These are phyloP conservation scores for Rhododendron molle DNA, from an alignment of 148 eudicot species.

Conservation along the genomic window DNA sequence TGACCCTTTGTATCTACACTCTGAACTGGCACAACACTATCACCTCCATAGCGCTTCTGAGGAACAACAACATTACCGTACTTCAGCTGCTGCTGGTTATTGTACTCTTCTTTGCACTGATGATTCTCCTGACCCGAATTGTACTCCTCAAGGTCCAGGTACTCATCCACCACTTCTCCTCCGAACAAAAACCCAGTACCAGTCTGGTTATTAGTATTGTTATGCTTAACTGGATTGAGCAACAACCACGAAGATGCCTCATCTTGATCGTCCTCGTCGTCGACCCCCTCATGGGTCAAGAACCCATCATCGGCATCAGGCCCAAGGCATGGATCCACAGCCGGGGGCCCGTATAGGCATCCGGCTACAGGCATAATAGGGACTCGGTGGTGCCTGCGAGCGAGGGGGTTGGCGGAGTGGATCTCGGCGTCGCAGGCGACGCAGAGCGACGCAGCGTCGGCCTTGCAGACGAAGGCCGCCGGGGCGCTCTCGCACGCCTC, in stretches of 20 bases:
- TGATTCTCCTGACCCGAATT: constrained; percentile 42
- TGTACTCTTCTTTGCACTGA: constrained; percentile 20
- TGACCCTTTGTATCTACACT: constrained; percentile 28
- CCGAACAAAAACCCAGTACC: constrained; percentile 40
- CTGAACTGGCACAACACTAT: constrained; percentile 66
- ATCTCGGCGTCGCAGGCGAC: constrained; percentile 67
- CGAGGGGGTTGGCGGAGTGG: constrained; percentile 90
- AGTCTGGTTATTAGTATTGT: constrained; percentile 8
- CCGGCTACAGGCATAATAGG: constrained; percentile 50
- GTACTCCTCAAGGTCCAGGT: constrained; percentile 57
- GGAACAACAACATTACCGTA: constrained; percentile 16
- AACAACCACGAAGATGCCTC: constrained; percentile 87
- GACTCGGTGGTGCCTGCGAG: constrained; percentile 84
- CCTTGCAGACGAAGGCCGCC: constrained; percentile 82
- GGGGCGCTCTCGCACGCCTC: constrained; percentile 85
- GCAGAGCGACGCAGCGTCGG: constrained; percentile 90
- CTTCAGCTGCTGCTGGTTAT: constrained; percentile 38
- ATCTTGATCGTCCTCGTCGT: constrained; percentile 68
- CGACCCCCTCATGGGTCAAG: constrained; percentile 27
- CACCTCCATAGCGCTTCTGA: constrained; percentile 39
- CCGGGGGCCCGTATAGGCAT: constrained; percentile 23
- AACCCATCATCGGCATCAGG: constrained; percentile 23
- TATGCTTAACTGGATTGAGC: constrained; percentile 48
- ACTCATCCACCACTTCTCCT: constrained; percentile 60
- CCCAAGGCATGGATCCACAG: background rate